Percentiles rank a stretch among this genome's conserved stretches.
phyloP scores from a whole-genome alignment of 2,329 filamentous ascomycete genomes.

The Colletotrichum endophyticum region DNA sequence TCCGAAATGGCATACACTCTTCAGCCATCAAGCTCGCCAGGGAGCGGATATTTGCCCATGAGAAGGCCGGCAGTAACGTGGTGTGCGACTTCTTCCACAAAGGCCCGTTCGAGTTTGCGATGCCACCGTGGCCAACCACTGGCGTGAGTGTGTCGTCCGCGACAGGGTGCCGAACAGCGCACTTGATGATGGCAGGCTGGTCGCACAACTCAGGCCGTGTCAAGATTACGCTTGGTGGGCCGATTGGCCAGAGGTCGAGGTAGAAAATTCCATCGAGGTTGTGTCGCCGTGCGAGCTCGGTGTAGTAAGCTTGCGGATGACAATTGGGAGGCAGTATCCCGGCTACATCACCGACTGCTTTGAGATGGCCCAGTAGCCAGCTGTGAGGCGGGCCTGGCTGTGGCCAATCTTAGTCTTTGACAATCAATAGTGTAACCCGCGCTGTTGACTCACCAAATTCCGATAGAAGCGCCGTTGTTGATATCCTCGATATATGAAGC shows the following conservation, averaged over 20 bases:
- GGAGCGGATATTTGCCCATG: neutral
- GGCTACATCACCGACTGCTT: neutral
- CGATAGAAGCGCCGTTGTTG: neutral
- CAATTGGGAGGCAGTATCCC: neutral
- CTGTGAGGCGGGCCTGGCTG: neutral
- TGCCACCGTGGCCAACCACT: neutral
- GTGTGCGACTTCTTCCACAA: neutral
- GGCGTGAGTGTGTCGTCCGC: neutral
- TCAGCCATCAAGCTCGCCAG: neutral
- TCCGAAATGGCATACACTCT: neutral
- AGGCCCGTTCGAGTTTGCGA: neutral
- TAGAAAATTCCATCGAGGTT: neutral
- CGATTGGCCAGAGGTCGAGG: neutral
- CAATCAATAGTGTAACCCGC: fast-evolving
- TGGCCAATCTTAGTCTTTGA: neutral
- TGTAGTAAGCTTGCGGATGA: neutral
- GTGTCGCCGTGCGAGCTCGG: neutral
- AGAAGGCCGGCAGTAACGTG: neutral
- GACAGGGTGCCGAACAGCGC: neutral
- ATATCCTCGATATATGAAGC: neutral
- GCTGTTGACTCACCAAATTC: neutral
- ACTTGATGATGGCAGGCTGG: neutral
- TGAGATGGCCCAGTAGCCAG: neutral
- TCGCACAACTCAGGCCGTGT: neutral
- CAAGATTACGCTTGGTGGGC: neutral